Evolutionary conservation across 768 basidiomycete species (phyloP).

Genomic region (Lepiota venenata): DNA sequence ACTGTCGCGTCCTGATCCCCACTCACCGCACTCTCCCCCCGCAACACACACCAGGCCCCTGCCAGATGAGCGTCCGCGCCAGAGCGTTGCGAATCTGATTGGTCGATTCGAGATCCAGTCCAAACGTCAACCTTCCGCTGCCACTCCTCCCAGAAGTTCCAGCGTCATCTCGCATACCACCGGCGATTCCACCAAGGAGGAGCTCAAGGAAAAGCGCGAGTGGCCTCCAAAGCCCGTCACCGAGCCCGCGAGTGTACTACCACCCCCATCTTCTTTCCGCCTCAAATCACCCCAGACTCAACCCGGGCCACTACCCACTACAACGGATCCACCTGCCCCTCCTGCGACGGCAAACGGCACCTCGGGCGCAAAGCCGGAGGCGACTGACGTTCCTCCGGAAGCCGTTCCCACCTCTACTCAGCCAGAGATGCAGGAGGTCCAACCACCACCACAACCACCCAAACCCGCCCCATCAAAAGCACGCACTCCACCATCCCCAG

Average conservation of each 20-base stretch:
- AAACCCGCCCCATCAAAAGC: slow-evolving; percentile 11
- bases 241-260: background rate
- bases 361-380: slow-evolving; percentile 1
- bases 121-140: slow-evolving; percentile 46
- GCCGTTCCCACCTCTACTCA: slow-evolving; percentile 23
- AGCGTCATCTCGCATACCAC: slow-evolving; percentile 64
- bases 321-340: background rate
- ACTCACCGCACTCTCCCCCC: slow-evolving; percentile 16
- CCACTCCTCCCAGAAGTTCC: slow-evolving; percentile 51
- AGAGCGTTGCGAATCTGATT: slow-evolving; percentile 87
- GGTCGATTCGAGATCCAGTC: slow-evolving; percentile 83
- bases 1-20: slow-evolving; percentile 16
- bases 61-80: slow-evolving; percentile 85
- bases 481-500: slow-evolving; percentile 16
- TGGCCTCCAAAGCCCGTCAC: slow-evolving; percentile 60
- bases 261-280: slow-evolving; percentile 2
- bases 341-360: slow-evolving; percentile 1
- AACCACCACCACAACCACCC: background rate
- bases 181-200: slow-evolving; percentile 64
- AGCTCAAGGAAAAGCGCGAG: slow-evolving; percentile 68
- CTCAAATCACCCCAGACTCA: slow-evolving; percentile 8
- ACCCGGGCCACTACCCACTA: background rate
- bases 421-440: slow-evolving; percentile 13
- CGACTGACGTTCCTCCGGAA: slow-evolving; percentile 1
- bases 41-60: slow-evolving; percentile 55